A percentile compares a stretch with the other conserved stretches of the same genome.
Evolutionary conservation across 495 filamentous ascomycete genomes (phyloP).

Genomic region (Neurospora sp.): DNA sequence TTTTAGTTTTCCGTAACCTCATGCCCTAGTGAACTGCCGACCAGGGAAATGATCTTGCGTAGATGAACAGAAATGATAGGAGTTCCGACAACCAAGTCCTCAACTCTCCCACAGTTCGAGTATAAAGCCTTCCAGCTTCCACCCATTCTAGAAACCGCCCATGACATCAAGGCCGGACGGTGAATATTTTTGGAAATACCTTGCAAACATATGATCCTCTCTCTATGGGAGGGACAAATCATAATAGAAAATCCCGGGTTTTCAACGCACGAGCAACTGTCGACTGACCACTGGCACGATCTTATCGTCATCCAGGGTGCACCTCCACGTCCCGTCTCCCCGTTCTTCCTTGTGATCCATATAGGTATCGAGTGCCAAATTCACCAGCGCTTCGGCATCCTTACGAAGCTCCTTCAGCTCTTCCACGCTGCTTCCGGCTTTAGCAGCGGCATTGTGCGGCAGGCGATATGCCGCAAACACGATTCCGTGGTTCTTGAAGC

Average conservation of each 20-base stretch:
- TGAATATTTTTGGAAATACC: neutral
- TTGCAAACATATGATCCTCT: neutral
- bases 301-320: neutral
- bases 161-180: neutral
- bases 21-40: neutral
- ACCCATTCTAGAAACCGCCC: neutral
- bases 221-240: neutral
- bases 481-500: conserved; percentile 26
- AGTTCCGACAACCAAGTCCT: neutral
- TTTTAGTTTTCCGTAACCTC: neutral
- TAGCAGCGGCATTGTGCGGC: conserved; percentile 3
- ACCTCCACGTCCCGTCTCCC: neutral
- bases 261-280: neutral
- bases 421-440: conserved; percentile 2
- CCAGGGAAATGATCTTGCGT: neutral
- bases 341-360: conserved; percentile 6
- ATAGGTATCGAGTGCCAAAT: conserved; percentile 23
- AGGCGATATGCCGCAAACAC: conserved; percentile 33
- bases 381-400: conserved; percentile 28
- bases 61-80: neutral
- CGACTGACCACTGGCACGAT: neutral
- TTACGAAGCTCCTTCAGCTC: conserved; percentile 19
- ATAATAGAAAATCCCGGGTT: neutral
- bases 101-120: neutral
- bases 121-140: neutral